Percentiles rank a stretch among this genome's conserved stretches.
phyloP scores from a whole-genome alignment of 352 stramenopile genomes.

The Phytophthora foliorum region DNA sequence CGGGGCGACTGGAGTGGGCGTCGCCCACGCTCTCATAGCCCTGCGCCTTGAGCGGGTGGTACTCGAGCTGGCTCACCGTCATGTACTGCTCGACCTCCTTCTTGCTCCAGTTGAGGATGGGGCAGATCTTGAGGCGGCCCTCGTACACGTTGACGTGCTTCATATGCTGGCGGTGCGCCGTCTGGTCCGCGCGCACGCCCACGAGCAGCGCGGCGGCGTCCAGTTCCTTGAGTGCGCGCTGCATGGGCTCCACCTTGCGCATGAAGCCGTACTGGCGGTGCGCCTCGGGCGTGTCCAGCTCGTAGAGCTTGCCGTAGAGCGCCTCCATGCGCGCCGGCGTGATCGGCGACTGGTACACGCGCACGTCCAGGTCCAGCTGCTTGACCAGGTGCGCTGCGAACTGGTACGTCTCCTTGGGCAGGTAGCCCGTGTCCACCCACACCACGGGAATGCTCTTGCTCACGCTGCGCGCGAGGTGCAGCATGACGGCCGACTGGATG shows the following conservation, averaged over 20 bases:
- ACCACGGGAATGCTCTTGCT: constrained; percentile 71
- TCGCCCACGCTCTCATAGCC: constrained; percentile 89
- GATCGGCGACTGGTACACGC: constrained; percentile 82
- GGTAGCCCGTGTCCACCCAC: constrained; percentile 89
- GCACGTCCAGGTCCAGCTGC: constrained; percentile 73
- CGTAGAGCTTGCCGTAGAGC: constrained; percentile 87
- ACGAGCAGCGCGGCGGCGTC: constrained; percentile 73
- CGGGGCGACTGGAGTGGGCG: constrained; percentile 84
- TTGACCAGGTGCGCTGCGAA: constrained; percentile 77
- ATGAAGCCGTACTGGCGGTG: constrained; percentile 86
- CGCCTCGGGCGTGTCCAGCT: constrained; percentile 72
- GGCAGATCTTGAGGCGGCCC: constrained; percentile 87
- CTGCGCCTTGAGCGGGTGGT: constrained; percentile 86
- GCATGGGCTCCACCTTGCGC: constrained; percentile 90
- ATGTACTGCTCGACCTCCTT: constrained; percentile 84
- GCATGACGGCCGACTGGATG: constrained; percentile 88
- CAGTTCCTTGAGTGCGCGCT: constrained; percentile 73
- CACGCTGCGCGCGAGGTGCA: constrained; percentile 73
- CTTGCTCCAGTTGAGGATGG: constrained; percentile 87
- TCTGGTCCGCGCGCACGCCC: constrained; percentile 85
- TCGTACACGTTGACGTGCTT: constrained; percentile 88
- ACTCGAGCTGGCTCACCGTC: constrained; percentile 67
- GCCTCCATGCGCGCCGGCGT: constrained; percentile 86
- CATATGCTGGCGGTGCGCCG: constrained; percentile 65
- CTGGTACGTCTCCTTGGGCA: constrained; percentile 87